Evolutionary conservation across 257 asterid genomes (phyloP).

Genomic region (Pogostemon cablin): DNA sequence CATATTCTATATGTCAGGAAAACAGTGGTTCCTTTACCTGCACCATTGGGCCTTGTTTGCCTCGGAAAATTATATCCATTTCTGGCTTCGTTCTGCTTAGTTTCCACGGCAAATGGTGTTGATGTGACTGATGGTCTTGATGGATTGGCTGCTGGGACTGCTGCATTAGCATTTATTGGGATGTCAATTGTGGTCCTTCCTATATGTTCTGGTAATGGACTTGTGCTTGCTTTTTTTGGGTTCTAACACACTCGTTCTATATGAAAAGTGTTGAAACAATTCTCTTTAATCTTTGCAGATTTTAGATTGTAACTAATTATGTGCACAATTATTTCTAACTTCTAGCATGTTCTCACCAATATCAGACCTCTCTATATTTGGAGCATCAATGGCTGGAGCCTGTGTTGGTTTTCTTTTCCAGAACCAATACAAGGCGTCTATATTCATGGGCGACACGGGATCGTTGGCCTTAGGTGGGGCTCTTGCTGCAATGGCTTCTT

Average conservation of each 20-base stretch:
- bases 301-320: not conserved
- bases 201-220: slow-evolving; percentile 73
- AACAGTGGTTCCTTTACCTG: slow-evolving; percentile 88
- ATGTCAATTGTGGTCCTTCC: slow-evolving; percentile 97
- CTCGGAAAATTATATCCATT: slow-evolving; percentile 64
- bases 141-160: slow-evolving; percentile 93
- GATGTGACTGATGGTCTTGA: slow-evolving; percentile 80
- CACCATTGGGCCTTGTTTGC: slow-evolving; percentile 77
- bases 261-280: not conserved
- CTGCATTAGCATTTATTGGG: slow-evolving; percentile 81
- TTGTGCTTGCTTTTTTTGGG: slow-evolving; percentile 16
- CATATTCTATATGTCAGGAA: slow-evolving; percentile 56
- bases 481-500: slow-evolving; percentile 95
- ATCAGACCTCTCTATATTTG: slow-evolving; percentile 83
- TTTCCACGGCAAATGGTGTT: slow-evolving; percentile 80
- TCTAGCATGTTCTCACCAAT: slow-evolving; percentile 25
- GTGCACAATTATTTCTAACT: slow-evolving; percentile 25
- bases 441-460: slow-evolving; percentile 89
- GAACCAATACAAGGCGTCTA: slow-evolving; percentile 75
- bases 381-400: slow-evolving; percentile 98
- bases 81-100: slow-evolving; percentile 65
- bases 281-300: not conserved
- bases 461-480: slow-evolving; percentile 93
- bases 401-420: slow-evolving; percentile 90
- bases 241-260: slow-evolving; percentile 8